Percentiles rank a stretch among this genome's conserved stretches.
phyloP scores from a whole-genome alignment of 805 yeast species.

The Metschnikowia proteae region DNA sequence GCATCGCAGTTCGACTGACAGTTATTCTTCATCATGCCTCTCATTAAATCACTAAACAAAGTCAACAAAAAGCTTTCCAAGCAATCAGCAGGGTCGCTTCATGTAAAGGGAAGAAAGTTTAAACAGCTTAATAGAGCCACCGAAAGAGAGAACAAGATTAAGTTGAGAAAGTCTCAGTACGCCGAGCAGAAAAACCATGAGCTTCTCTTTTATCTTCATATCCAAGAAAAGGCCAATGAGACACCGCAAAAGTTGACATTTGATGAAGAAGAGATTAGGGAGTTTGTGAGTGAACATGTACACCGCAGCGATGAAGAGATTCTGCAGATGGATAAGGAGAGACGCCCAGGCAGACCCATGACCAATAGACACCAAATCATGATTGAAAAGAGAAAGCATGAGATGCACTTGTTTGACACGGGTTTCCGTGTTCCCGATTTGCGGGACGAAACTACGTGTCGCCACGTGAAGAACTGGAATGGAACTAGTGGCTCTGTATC shows the following conservation, averaged over 20 bases:
- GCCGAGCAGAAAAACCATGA: slow-evolving; percentile 59
- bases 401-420: slow-evolving; percentile 55
- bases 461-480: slow-evolving; percentile 67
- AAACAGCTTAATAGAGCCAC: slow-evolving; percentile 84
- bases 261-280: slow-evolving; percentile 54
- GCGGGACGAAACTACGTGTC: slow-evolving; percentile 55
- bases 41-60: slow-evolving; percentile 62
- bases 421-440: slow-evolving; percentile 77
- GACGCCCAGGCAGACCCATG: slow-evolving; percentile 89
- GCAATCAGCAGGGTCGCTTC: slow-evolving; percentile 54
- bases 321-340: slow-evolving; percentile 50
- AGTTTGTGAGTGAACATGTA: slow-evolving; percentile 59
- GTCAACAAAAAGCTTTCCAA: slow-evolving; percentile 58
- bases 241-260: slow-evolving; percentile 32
- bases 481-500: slow-evolving; percentile 77
- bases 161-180: slow-evolving; percentile 53
- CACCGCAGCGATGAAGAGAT: slow-evolving; percentile 75
- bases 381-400: slow-evolving; percentile 59
- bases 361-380: slow-evolving; percentile 64
- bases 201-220: slow-evolving; percentile 51
- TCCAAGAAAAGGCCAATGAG: slow-evolving; percentile 47
- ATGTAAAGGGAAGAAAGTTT: slow-evolving; percentile 87
- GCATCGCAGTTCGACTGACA: slow-evolving; percentile 1
- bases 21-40: slow-evolving; percentile 46
- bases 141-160: slow-evolving; percentile 70